A percentile compares a stretch with the other conserved stretches of the same genome.
These are phyloP conservation scores for Carex scoparia DNA, from an alignment of 176 grass and related monocot species.

Conservation along the genomic window DNA sequence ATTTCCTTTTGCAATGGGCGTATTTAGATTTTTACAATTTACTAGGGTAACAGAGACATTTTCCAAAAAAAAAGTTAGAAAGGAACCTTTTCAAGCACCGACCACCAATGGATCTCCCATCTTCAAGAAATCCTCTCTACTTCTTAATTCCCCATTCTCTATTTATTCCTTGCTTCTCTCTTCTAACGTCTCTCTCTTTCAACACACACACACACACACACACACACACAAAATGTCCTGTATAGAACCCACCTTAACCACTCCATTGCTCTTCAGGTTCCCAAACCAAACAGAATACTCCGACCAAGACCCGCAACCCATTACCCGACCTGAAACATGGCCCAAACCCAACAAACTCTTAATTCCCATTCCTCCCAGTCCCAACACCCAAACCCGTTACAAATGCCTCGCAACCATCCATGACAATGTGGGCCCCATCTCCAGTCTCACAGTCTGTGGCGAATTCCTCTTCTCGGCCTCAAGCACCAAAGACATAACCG, in stretches of 20 bases:
- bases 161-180: not conserved
- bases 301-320: not conserved
- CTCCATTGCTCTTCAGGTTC: conserved; percentile 26
- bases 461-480: conserved; percentile 92
- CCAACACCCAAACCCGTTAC: not conserved
- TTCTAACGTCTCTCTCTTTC: conserved; percentile 4
- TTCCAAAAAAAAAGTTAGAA: not conserved
- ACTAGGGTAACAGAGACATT: not conserved
- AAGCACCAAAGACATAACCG: conserved; percentile 65
- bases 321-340: not conserved
- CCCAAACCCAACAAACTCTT: not conserved
- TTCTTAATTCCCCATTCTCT: not conserved
- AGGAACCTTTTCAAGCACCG: not conserved
- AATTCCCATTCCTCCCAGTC: not conserved
- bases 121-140: conserved; percentile 6
- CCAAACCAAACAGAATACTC: not conserved
- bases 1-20: not conserved
- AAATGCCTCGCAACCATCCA: conserved; percentile 61
- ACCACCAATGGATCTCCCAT: conserved; percentile 2
- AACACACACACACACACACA: not conserved
- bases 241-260: conserved; percentile 26
- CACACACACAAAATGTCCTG: conserved; percentile 8
- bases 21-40: not conserved
- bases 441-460: conserved; percentile 74
- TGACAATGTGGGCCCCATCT: conserved; percentile 54